Conservation (phyloP, 768 basidiomycete genomes). For the Pisolithus albus region DNA sequence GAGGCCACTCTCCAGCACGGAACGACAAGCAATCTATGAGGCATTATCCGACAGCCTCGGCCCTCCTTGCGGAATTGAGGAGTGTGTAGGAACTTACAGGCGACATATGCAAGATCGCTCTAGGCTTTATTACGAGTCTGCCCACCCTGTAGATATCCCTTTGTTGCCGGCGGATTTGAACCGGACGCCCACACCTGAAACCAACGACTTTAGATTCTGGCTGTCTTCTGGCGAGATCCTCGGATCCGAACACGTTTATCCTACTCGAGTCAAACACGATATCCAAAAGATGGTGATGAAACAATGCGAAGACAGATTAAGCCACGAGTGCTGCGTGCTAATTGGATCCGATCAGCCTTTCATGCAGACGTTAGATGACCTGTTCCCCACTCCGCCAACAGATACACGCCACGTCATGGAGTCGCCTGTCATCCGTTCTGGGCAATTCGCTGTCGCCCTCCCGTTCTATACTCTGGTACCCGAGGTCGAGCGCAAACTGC, state of each 20-base stretch:
- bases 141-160: constrained; percentile 9
- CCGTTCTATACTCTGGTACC: too few relatives aligned
- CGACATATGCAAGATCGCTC: constrained; percentile 44
- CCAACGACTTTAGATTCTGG: constrained; percentile 26
- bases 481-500: too few relatives aligned
- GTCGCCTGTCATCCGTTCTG: constrained; percentile 19
- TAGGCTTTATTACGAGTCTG: constrained; percentile 39
- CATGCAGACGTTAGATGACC: constrained; percentile 18
- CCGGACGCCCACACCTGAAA: constrained; percentile 9
- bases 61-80: constrained; percentile 39
- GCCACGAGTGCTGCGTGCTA: constrained; percentile 3
- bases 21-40: constrained; percentile 47
- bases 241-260: constrained; percentile 15
- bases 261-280: constrained; percentile 6
- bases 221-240: constrained; percentile 23
- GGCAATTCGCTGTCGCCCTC: too few relatives aligned
- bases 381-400: constrained; percentile 16
- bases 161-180: constrained; percentile 3
- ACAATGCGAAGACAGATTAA: constrained; percentile 3
- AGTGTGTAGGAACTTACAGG: constrained; percentile 47
- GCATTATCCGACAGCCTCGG: constrained; percentile 44
- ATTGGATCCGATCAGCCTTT: constrained; percentile 6
- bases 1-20: constrained; percentile 33
- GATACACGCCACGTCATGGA: constrained; percentile 11
- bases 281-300: constrained; percentile 12